These are phyloP conservation scores for Cryptococcus sp. DNA, from an alignment of 1,284 basidiomycete species.

Conservation along the genomic window DNA sequence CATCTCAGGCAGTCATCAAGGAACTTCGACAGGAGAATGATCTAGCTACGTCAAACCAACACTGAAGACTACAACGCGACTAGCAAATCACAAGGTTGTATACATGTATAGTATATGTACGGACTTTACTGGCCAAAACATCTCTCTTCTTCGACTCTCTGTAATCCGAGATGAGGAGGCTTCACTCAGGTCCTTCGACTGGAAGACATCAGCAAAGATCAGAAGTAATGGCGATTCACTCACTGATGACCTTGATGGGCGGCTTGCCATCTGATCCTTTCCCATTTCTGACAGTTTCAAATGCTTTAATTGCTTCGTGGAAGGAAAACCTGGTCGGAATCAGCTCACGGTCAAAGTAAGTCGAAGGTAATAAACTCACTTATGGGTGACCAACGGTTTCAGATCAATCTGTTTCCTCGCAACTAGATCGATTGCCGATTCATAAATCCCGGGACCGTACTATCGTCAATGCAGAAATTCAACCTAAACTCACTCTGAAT, in stretches of 20 bases:
- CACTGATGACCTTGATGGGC: slow-evolving; percentile 20
- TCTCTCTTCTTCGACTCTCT: no score
- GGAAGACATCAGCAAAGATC: no score
- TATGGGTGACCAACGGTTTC: neutral
- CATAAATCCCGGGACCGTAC: neutral
- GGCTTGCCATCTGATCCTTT: slow-evolving; percentile 58
- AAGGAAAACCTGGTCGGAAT: neutral
- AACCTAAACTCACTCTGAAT: neutral
- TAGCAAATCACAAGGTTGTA: no score
- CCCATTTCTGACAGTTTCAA: slow-evolving; percentile 53
- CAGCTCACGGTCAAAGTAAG: neutral
- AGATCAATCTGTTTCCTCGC: neutral
- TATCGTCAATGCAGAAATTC: neutral
- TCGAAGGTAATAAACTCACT: neutral
- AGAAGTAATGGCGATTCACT: neutral
- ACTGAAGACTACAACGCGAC: no score
- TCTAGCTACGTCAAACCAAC: no score
- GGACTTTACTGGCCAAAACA: no score
- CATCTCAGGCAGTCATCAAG: slow-evolving; percentile 4
- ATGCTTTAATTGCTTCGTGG: slow-evolving; percentile 46
- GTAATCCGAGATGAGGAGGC: no score
- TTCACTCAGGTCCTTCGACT: no score
- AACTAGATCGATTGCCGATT: neutral
- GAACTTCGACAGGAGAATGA: slow-evolving; percentile 5
- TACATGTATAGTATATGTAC: no score